Conservation (phyloP, 1,284 basidiomycete genomes). For the Irpex sp. region DNA sequence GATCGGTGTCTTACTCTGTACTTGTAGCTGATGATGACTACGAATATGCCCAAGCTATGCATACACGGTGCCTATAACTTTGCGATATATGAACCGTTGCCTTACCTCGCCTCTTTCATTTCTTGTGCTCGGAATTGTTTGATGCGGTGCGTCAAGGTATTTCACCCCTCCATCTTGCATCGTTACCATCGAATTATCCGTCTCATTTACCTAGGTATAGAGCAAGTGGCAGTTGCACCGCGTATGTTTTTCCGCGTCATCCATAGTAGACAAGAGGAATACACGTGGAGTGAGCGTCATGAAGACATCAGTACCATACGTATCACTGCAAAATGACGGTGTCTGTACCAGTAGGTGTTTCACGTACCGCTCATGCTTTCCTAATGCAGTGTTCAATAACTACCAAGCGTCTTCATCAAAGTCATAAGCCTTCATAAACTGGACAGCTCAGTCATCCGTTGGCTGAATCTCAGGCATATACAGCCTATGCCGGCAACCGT, state of each 20-base stretch:
- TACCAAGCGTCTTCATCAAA: neutral
- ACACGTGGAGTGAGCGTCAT: neutral
- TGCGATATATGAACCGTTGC: neutral
- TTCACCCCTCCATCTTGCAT: neutral
- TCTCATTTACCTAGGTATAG: neutral
- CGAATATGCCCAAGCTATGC: neutral
- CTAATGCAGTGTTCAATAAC: neutral
- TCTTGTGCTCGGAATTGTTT: neutral
- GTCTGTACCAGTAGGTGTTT: neutral
- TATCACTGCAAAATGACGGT: neutral
- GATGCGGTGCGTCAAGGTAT: neutral
- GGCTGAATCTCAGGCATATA: neutral
- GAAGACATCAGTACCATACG: neutral
- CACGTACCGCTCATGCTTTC: neutral
- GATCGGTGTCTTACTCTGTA: neutral
- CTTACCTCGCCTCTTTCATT: neutral
- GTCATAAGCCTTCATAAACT: conserved; percentile 1
- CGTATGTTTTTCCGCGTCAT: neutral
- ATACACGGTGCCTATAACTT: neutral
- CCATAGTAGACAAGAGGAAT: neutral
- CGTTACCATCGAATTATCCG: neutral
- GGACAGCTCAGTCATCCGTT: neutral
- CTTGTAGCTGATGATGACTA: neutral
- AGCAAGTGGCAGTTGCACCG: neutral
- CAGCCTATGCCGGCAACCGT: neutral